Percentiles rank a stretch among this genome's conserved stretches.
These are phyloP conservation scores for Penicillium fimorum DNA, from an alignment of 495 filamentous ascomycete genomes.

Conservation along the genomic window DNA sequence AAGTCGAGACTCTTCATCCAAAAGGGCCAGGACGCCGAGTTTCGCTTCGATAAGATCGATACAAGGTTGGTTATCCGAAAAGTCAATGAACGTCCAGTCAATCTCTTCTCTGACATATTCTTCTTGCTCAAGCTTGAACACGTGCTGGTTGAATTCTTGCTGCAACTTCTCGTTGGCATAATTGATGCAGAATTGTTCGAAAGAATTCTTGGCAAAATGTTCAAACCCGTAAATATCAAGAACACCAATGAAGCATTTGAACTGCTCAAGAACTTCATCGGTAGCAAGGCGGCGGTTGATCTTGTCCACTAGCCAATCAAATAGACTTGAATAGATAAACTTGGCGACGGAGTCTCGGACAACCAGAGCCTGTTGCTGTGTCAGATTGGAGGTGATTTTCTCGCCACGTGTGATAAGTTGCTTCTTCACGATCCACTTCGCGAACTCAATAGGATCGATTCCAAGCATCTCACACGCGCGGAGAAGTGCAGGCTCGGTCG, in stretches of 20 bases:
- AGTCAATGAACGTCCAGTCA: constrained; percentile 99
- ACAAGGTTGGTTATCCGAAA: constrained; percentile 99
- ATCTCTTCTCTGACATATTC: constrained; percentile 97
- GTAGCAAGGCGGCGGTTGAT: constrained; percentile 91
- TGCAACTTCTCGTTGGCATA: constrained; percentile 99
- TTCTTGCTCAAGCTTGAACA: constrained; percentile 99
- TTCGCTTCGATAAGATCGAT: constrained; percentile 98
- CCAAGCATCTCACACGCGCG: constrained; percentile 85
- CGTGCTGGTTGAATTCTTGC: constrained; percentile 99
- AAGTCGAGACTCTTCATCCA: constrained; percentile 94
- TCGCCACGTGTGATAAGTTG: constrained; percentile 95
- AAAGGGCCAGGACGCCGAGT: constrained; percentile 83
- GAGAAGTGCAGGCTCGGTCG: constrained; percentile 76
- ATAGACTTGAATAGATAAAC: constrained; percentile 96
- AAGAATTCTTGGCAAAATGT: constrained; percentile 99
- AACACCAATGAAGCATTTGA: constrained; percentile 95
- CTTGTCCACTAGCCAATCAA: constrained; percentile 96
- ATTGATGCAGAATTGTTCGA: constrained; percentile 99
- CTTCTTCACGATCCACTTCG: constrained; percentile 99
- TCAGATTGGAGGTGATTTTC: constrained; percentile 95
- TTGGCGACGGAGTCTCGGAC: constrained; percentile 98
- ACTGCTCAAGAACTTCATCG: constrained; percentile 77
- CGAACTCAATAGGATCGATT: constrained; percentile 82
- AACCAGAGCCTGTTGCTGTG: constrained; percentile 89
- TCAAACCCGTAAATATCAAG: constrained; percentile 99